Evolutionary conservation across 352 stramenopile species (phyloP).

Genomic region (Plasmopara muralis): DNA sequence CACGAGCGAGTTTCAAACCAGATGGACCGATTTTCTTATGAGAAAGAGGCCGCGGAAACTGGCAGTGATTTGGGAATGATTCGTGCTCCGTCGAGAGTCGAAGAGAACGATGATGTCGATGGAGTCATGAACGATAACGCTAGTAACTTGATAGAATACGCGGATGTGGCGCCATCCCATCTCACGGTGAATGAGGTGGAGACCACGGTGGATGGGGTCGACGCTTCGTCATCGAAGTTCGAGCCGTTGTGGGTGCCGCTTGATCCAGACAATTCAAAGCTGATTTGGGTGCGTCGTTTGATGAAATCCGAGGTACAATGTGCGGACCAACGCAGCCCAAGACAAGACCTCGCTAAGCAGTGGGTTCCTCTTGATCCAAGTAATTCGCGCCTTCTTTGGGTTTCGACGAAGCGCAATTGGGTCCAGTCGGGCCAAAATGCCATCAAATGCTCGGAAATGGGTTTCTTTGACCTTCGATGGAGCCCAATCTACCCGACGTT

Average conservation of each 20-base stretch:
- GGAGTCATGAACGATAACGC: background rate
- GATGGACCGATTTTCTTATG: background rate
- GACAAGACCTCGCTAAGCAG: conserved; percentile 2
- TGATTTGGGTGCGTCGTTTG: conserved; percentile 15
- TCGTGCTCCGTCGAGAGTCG: background rate
- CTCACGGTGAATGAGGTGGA: background rate
- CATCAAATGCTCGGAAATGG: conserved; percentile 10
- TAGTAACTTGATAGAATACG: background rate
- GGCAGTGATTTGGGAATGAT: background rate
- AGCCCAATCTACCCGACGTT: conserved; percentile 12
- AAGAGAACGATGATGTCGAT: background rate
- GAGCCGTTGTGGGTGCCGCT: conserved; percentile 9
- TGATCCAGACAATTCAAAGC: conserved; percentile 16
- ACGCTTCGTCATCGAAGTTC: background rate
- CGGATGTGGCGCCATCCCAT: background rate
- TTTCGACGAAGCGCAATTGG: conserved; percentile 11
- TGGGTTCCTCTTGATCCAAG: conserved; percentile 18
- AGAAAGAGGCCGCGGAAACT: too few relatives aligned
- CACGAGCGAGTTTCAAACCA: background rate
- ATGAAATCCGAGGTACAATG: conserved; percentile 5
- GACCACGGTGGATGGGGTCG: background rate
- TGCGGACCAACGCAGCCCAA: conserved; percentile 8
- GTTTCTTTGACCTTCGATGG: conserved; percentile 10
- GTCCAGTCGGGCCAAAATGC: conserved; percentile 13
- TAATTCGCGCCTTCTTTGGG: conserved; percentile 16